Evolutionary conservation across 768 basidiomycete genomes (phyloP).

Genomic region (Gloeostereum incarnatum): DNA sequence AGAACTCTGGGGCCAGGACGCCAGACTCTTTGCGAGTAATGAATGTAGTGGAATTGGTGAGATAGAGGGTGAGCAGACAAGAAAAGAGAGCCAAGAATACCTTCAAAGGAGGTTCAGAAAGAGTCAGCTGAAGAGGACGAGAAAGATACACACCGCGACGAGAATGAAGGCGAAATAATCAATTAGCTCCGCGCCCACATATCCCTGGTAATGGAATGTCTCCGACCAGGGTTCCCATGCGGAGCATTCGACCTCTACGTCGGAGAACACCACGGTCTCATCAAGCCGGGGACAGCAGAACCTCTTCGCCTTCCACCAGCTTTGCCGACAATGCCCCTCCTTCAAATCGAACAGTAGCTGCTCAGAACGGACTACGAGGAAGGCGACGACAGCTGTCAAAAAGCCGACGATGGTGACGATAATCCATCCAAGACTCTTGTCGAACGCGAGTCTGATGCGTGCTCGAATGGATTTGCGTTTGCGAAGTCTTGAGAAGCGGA

Average conservation of each 20-base stretch:
- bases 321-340: constrained; percentile 72
- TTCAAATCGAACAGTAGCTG: constrained; percentile 89
- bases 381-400: constrained; percentile 78
- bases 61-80: constrained; percentile 70
- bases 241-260: constrained; percentile 35
- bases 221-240: constrained; percentile 76
- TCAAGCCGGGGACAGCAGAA: constrained; percentile 65
- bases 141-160: constrained; percentile 58
- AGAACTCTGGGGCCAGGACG: constrained; percentile 43
- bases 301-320: constrained; percentile 66
- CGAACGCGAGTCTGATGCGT: constrained; percentile 49
- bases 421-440: constrained; percentile 82
- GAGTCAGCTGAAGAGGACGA: background rate
- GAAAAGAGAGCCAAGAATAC: constrained; percentile 64
- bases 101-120: constrained; percentile 26
- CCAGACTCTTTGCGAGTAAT: constrained; percentile 83
- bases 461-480: constrained; percentile 63
- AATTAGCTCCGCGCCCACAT: constrained; percentile 32
- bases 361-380: constrained; percentile 77
- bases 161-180: constrained; percentile 64
- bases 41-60: constrained; percentile 87
- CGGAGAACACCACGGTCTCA: constrained; percentile 10
- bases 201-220: constrained; percentile 28
- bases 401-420: constrained; percentile 86
- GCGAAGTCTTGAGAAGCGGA: constrained; percentile 66